Base-by-base conservation (phyloP, 2,329 filamentous ascomycete genomes). In the Dichotomopilus funicola region DNA sequence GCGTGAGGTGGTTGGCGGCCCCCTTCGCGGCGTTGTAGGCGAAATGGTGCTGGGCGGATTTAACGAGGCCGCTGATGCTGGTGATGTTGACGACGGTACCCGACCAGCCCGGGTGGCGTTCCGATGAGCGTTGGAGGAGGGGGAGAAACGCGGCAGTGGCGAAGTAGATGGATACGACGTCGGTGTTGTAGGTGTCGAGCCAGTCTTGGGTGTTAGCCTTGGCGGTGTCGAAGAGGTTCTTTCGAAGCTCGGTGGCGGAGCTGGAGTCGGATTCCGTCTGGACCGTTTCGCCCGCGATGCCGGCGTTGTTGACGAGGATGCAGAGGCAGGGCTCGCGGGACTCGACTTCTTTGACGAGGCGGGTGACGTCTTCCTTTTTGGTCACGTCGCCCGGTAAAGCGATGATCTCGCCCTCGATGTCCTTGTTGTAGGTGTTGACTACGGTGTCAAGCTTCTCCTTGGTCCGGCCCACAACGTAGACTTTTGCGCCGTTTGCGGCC, bases 121-220 rank as follows among this genome's bases (percentile, higher is more conserved):
- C 70, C 62, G 64, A 77, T 63, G 63, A 73, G 27, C 75, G 75
- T 65, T 85, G 78, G 50, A 88, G 75, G 4, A 87, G 72, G 0
- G 84, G 82, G 1, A 83, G 78, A 45, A 87, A 77, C 0, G 82
- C 78, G 49, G 84, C 77, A 0, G 83, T 84, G 49, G 81, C 75
- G 61, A 85, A 87, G 73, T 82, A 87, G 54, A 83, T 76, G 57
- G 79, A 81, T 36, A 88, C 81, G 9, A 91, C 88, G 61, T 95
- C 91, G 19, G 87, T 89, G 56, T 82, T 80, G 74, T 87, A 91
- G 0, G 82, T 81, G 42, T 79, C 71, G n/a, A 78, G 78, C 89
- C 88, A 94, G 63, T 86, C 81, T 37, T 88, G 81, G 55, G 88
- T 76, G 0, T 73, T 81, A 2, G 71, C 67, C 1, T 69, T 64